Evolutionary conservation across 2,329 filamentous ascomycete genomes (phyloP).

Genomic region (Talaromyces rugulosus): DNA sequence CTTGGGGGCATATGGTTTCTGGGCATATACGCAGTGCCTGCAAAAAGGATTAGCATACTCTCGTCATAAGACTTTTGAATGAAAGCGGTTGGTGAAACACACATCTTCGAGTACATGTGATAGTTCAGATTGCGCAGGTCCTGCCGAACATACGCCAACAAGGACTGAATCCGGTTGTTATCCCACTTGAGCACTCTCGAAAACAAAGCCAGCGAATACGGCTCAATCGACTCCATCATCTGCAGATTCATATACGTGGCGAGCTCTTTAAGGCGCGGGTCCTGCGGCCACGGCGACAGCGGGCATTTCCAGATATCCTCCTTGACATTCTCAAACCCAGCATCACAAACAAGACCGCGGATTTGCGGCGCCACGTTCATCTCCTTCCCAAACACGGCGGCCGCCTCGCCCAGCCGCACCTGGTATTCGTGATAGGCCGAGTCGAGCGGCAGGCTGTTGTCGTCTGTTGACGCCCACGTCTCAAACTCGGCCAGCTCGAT

Average conservation of each 20-base stretch:
- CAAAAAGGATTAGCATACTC: neutral
- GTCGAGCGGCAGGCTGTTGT: conserved; percentile 20
- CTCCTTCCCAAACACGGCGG: conserved; percentile 21
- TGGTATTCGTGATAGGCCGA: conserved; percentile 19
- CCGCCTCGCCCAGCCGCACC: conserved; percentile 18
- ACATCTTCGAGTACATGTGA: conserved; percentile 13
- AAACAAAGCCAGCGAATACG: conserved; percentile 22
- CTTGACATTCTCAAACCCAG: conserved; percentile 49
- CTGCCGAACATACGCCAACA: conserved; percentile 3
- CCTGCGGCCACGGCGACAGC: conserved; percentile 28
- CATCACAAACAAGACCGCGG: conserved; percentile 42
- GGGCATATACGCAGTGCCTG: conserved; percentile 13
- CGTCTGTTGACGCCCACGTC: conserved; percentile 25
- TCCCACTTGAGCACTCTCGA: conserved; percentile 23
- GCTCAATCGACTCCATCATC: conserved; percentile 21
- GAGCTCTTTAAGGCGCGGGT: conserved; percentile 15
- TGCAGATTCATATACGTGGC: conserved; percentile 17
- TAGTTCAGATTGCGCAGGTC: conserved; percentile 14
- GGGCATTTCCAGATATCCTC: conserved; percentile 40
- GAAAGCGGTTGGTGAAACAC: neutral
- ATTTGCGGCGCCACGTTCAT: conserved; percentile 27
- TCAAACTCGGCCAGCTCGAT: conserved; percentile 27
- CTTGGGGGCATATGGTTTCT: conserved; percentile 10
- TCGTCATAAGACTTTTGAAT: neutral
- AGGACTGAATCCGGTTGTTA: conserved; percentile 9